phyloP scores from a whole-genome alignment of 257 asterid genomes.

The Solanum tacnaense region DNA sequence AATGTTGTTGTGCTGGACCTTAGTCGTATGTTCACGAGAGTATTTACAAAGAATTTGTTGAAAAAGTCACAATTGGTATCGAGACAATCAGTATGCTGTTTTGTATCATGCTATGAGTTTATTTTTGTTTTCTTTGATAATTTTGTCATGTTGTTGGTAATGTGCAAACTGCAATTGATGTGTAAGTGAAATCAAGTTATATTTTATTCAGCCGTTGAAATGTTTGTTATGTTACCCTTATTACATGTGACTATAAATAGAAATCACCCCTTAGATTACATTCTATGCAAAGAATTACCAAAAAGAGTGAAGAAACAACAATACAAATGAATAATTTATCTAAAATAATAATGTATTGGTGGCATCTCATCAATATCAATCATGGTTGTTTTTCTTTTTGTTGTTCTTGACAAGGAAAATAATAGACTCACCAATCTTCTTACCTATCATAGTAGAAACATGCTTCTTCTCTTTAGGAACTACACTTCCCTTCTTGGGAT shows the following conservation, averaged over 20 bases:
- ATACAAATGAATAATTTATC: not conserved
- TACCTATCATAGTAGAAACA: conserved; percentile 1
- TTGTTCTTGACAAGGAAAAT: not conserved
- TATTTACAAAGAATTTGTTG: conserved; percentile 73
- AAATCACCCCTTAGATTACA: not conserved
- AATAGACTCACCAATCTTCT: not conserved
- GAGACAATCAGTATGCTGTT: not conserved
- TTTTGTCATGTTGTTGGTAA: conserved; percentile 7
- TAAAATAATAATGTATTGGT: not conserved
- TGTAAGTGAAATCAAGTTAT: not conserved
- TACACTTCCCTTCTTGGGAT: not conserved
- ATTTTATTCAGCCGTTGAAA: not conserved
- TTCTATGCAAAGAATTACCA: not conserved
- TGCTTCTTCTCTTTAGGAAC: not conserved
- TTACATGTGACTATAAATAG: not conserved
- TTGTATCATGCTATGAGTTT: not conserved
- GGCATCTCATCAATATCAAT: not conserved
- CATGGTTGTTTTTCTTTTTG: not conserved
- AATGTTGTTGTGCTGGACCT: conserved; percentile 95
- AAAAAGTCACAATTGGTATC: conserved; percentile 62
- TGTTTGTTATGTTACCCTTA: not conserved
- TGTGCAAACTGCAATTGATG: not conserved
- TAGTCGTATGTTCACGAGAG: conserved; percentile 73
- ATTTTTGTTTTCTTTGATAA: conserved; percentile 51
- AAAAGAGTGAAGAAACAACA: not conserved